Base-by-base conservation (phyloP, 2,329 filamentous ascomycete species). In the Curvularia verruculosa region DNA sequence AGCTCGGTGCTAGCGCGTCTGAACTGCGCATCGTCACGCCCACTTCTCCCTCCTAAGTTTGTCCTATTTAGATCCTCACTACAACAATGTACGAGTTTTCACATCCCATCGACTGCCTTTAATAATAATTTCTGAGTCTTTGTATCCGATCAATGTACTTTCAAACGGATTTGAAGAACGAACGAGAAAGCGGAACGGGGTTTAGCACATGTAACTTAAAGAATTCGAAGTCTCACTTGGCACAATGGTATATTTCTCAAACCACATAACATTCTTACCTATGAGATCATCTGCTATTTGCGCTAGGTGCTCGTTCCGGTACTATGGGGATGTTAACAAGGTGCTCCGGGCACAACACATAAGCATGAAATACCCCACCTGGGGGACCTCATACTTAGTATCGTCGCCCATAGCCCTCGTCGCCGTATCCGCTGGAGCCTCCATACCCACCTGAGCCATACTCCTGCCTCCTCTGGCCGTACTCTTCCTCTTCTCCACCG, bases 341-440 rank as follows among this genome's bases (percentile, higher is more conserved):
- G 47, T 55, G 47, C 52, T 55, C 52, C 31, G 37, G 13, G 40
- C 40, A 46, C 29, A 21, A 23, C 47, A 23, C 24, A 31, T 19
- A 15, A 29, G 18, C 7, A 36, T 49, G 23, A 24, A 31, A 43
- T 6, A 21, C 34, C 47, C 49, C 31, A 15, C 43, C 43, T 2
- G 23, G 21, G 19, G 15, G 18, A 29, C 44, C 29, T 41, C 29
- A 53, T 49, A 8, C 34, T 46, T 52, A 68, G 46, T 69, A 69
- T 43, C 65, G 59, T 37, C 63, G 51, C 37, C 52, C 61, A 48
- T 67, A 68, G 2, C 63, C 59, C 39, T 69, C 63, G 13, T 68
- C 59, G 6, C 63, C 59, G 48, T 56, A 61, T 19, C 18, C 28
- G 28, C 28, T 29, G 8, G 28, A n/a, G 15, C 61, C 61, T 15